phyloP scores from a whole-genome alignment of 164 flowering plant species.

The Chimonanthus salicifolius region DNA sequence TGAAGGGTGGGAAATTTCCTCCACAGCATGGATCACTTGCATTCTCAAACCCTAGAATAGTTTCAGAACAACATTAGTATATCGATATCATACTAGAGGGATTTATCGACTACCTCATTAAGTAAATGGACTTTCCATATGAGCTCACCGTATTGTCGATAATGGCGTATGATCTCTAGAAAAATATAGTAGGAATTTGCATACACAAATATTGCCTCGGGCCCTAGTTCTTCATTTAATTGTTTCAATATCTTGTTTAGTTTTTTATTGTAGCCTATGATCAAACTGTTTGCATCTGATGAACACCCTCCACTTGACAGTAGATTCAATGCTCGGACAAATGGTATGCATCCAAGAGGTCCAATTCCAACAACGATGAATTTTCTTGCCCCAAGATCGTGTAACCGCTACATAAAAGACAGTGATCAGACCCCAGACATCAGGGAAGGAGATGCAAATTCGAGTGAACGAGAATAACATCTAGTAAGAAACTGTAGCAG shows the following conservation, averaged over 20 bases:
- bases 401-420: conserved; percentile 33
- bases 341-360: conserved; percentile 76
- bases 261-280: conserved; percentile 42
- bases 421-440: not conserved
- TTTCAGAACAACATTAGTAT: conserved; percentile 1
- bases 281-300: conserved; percentile 27
- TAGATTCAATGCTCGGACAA: conserved; percentile 44
- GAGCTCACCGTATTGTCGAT: conserved; percentile 40
- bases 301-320: conserved; percentile 37
- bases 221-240: conserved; percentile 39
- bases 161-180: conserved; percentile 26
- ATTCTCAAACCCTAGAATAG: conserved; percentile 42
- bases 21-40: conserved; percentile 55
- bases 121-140: not conserved
- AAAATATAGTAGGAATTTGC: conserved; percentile 49
- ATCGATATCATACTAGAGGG: not conserved
- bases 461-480: too few relatives aligned
- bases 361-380: conserved; percentile 52
- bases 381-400: conserved; percentile 51
- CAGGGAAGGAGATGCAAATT: not conserved
- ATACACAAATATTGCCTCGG: conserved; percentile 38
- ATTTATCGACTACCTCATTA: not conserved
- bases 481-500: not conserved
- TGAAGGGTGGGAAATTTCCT: conserved; percentile 48
- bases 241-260: conserved; percentile 19